Conservation (phyloP, 1,284 basidiomycete species). For the Moniliophthora roreri region DNA sequence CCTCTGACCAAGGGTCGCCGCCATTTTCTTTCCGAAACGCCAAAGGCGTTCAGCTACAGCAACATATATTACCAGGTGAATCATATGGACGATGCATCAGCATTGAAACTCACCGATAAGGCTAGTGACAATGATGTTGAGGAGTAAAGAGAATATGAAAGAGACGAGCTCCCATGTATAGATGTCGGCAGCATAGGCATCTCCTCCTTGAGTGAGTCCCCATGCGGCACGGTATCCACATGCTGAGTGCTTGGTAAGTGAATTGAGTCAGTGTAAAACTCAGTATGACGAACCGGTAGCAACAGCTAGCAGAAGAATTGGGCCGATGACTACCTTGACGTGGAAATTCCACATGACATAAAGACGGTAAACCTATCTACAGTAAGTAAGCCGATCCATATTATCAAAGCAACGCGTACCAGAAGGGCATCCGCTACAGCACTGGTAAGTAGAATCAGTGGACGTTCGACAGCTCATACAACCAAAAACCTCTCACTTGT, state of each 20-base stretch:
- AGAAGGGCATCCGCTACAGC: not conserved
- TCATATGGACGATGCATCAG: not conserved
- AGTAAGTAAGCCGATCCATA: not conserved
- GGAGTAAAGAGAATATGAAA: constrained; percentile 10
- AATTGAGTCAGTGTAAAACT: too few relatives aligned
- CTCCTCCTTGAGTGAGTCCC: constrained; percentile 9
- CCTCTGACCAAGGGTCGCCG: too few relatives aligned
- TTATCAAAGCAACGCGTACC: not conserved
- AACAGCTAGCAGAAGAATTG: constrained; percentile 6
- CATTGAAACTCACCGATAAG: constrained; percentile 9
- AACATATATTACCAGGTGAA: too few relatives aligned
- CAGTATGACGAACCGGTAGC: constrained; percentile 1
- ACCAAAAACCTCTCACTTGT: constrained; percentile 6
- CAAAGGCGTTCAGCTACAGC: constrained; percentile 6
- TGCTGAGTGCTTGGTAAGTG: constrained; percentile 3
- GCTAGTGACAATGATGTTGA: constrained; percentile 9
- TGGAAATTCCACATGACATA: constrained; percentile 5
- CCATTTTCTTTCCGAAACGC: not conserved
- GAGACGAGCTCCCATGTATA: constrained; percentile 10
- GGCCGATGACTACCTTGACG: constrained; percentile 5
- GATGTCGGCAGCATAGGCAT: constrained; percentile 9
- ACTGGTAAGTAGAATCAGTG: not conserved
- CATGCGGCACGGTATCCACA: constrained; percentile 13
- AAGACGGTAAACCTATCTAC: constrained; percentile 6
- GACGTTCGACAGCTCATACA: not conserved